Conservation (phyloP, 768 basidiomycete genomes). For the Boletus insuetus region DNA sequence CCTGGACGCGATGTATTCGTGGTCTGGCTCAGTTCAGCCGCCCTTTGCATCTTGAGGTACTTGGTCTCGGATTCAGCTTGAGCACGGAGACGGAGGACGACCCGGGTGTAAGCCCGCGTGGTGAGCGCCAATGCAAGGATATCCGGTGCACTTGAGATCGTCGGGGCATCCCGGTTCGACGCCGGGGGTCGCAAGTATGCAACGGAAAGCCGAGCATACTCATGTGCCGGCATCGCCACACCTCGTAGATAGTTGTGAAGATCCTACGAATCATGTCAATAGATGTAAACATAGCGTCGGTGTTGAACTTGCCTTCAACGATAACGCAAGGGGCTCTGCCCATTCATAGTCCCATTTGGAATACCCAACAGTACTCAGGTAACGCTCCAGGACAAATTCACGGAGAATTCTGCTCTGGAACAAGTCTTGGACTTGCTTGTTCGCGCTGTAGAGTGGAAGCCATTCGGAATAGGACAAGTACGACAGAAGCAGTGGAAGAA, state of each 20-base stretch:
- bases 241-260: conserved; percentile 78
- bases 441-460: conserved; percentile 56
- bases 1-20: conserved; percentile 10
- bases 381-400: conserved; percentile 69
- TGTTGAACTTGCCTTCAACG: conserved; percentile 50
- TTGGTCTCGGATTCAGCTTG: conserved; percentile 67
- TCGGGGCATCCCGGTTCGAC: conserved; percentile 39
- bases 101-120: conserved; percentile 74
- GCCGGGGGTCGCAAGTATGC: conserved; percentile 52
- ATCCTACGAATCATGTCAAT: conserved; percentile 47
- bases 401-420: conserved; percentile 49
- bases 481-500: conserved; percentile 54
- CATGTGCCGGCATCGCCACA: conserved; percentile 71
- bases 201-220: conserved; percentile 61
- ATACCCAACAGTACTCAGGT: conserved; percentile 71
- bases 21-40: not conserved
- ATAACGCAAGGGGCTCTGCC: conserved; percentile 60
- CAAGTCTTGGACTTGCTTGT: conserved; percentile 52
- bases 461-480: conserved; percentile 74
- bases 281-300: not conserved
- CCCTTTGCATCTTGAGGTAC: conserved; percentile 15
- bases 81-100: conserved; percentile 71
- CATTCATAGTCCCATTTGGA: conserved; percentile 54
- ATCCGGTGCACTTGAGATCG: conserved; percentile 39
- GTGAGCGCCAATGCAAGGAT: conserved; percentile 56